These are phyloP conservation scores for Fragilaria radians DNA, from an alignment of 108 stramenopile genomes.

Conservation along the genomic window DNA sequence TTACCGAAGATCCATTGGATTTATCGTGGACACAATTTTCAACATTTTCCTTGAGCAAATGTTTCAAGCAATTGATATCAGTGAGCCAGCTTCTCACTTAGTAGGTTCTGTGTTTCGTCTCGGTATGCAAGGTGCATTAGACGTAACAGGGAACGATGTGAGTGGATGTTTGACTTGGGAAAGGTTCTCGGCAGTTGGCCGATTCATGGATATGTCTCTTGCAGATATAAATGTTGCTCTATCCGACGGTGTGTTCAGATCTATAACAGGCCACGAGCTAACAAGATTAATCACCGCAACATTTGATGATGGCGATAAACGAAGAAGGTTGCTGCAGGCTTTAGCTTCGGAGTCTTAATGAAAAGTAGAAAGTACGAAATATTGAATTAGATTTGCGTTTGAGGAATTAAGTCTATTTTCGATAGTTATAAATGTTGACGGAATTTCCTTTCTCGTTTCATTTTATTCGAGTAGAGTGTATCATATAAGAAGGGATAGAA, in stretches of 20 bases:
- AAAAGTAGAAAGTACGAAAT: background rate
- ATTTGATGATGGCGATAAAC: conserved; percentile 38
- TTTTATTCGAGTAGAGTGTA: no score
- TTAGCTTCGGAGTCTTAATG: conserved; percentile 8
- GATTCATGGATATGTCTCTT: conserved; percentile 59
- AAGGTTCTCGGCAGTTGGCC: conserved; percentile 48
- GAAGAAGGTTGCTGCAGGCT: conserved; percentile 20
- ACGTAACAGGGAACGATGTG: conserved; percentile 16
- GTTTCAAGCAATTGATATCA: conserved; percentile 41
- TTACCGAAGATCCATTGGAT: conserved; percentile 55
- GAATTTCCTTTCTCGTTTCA: no score
- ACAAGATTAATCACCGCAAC: conserved; percentile 44
- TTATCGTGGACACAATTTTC: conserved; percentile 60
- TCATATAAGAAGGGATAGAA: no score
- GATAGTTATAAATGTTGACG: no score
- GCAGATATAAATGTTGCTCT: conserved; percentile 49
- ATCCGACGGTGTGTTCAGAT: conserved; percentile 54
- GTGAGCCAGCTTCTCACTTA: conserved; percentile 54
- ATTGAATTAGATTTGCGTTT: no score
- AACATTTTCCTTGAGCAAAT: conserved; percentile 52
- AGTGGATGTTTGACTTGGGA: conserved; percentile 27
- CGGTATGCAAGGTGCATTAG: conserved; percentile 16
- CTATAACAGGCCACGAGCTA: conserved; percentile 57
- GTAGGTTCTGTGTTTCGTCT: conserved; percentile 48
- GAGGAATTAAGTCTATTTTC: no score